Base-by-base conservation (phyloP, 768 basidiomycete species). In the Suillus bovinus region DNA sequence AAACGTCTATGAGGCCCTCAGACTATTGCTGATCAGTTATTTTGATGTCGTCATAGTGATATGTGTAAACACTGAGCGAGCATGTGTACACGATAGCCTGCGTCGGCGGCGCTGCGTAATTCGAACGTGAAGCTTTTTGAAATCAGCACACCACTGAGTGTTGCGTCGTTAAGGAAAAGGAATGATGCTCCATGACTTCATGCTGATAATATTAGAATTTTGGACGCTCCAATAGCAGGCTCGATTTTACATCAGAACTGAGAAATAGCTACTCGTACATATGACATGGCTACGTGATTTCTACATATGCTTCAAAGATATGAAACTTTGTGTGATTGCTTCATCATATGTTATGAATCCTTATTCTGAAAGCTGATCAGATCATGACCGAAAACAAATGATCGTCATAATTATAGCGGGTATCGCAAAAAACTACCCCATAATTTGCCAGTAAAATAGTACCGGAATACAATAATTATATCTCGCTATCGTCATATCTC, bases 291-390 rank as follows among this genome's bases (percentile, higher is more conserved):
- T 85, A 29, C 73, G 83, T 64, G 82, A 84, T 67, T 62, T 71
- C n/a, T 83, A 1, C 63, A n/a, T n/a, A n/a, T n/a, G 71, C 14
- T 73, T 78, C 2, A 78, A 79, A 57, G 82, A 83, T 65, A 84
- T 82, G 83, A 81, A 82, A 14, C 75, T 84, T 14, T 85, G 85
- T 68, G 74, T 78, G 34, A 70, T 84, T 34, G 77, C 24, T 85
- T 79, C 70, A 66, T 85, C 68, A 84, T 85, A 72, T 74, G 75
- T 22, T 47, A 16, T 27, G 46, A 47, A 47, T 47, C n/a, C 42
- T 44, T 22, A 42, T 39, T 47, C 2, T 24, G 33, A 20, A 36
- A n/a, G 22, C 9, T 62, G 3, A 36, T 20, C 10, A 59, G 20
- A 22, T 24, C 27, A 20, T 44, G 24, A 8, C 27, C 39, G 24